Evolutionary conservation across 2,329 filamentous ascomycete species (phyloP), one percentile per base, ranked within the genome.

Genomic region (Neonectria faginata): DNA sequence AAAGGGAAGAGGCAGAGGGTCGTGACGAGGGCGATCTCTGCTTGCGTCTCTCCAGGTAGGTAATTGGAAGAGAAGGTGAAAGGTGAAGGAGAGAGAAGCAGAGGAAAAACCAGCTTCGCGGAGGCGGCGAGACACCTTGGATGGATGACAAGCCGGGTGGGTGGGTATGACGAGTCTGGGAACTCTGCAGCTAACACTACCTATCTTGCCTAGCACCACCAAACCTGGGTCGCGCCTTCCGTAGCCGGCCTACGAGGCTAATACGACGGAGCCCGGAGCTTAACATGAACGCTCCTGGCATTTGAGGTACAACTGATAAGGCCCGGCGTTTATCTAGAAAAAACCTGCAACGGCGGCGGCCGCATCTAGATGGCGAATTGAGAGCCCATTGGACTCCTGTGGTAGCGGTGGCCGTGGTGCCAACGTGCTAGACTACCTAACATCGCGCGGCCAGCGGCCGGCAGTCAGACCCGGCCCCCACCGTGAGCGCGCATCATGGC

Each of bases 101-200:
- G 52, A 57, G 57, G 57, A 60, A 45, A 50, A 60, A 41, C 59
- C 50, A 66, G 62, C 67, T 68, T 69, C 61, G 51, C 54, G 48
- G 48, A 41, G 50, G 60, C 47, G 53, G 66, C 67, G 57, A 73
- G 67, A 67, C 63, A 72, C 57, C 59, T 47, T 57, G 48, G 58
- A 65, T 66, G 65, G 68, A 71, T 66, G 71, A 73, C 70, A 60
- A 33, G 44, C 51, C 57, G 33, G 62, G 71, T 71, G 33, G 62
- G 71, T 71, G 68, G 67, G 70, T 72, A 71, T 66, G 71, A 70
- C 61, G 56, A 59, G 55, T 58, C 48, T 44, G 57, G 56, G 36
- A 56, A 67, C 69, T 70, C 69, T 73, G 64, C 54, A 55, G 42
- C 67, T 64, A 50, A 20, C n/a, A 9, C n/a, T 20, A 39, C 12